phyloP scores from a whole-genome alignment of 805 yeast species.

The Ogataea naganishii region DNA sequence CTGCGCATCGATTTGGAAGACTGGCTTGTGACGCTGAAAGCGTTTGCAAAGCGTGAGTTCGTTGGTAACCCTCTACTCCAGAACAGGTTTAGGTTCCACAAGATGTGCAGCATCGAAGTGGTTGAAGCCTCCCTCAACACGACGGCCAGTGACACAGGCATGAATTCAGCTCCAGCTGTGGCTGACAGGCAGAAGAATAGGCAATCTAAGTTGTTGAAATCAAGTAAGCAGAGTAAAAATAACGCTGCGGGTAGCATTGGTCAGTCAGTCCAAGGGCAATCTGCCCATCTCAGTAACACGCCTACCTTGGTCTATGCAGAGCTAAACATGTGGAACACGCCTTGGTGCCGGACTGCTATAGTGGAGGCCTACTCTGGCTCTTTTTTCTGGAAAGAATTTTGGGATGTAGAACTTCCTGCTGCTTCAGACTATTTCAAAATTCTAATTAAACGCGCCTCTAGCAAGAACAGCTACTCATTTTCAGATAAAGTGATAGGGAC shows the following conservation, averaged over 20 bases:
- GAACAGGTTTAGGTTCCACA: constrained; percentile 43
- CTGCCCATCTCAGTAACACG: constrained; percentile 1
- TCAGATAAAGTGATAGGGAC: constrained; percentile 41
- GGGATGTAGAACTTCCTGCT: constrained; percentile 51
- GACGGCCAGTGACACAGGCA: too few relatives aligned
- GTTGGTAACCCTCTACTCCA: constrained; percentile 15
- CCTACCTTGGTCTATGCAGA: constrained; percentile 49
- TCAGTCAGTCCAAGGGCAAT: constrained; percentile 3
- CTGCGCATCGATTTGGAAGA: constrained; percentile 64
- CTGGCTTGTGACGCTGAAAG: constrained; percentile 62
- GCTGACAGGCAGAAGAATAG: too few relatives aligned
- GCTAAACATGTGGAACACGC: constrained; percentile 58
- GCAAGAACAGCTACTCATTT: constrained; percentile 15
- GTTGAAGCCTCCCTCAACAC: constrained; percentile 52
- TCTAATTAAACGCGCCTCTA: constrained; percentile 25
- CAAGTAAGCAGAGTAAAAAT: not conserved
- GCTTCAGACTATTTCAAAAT: constrained; percentile 44
- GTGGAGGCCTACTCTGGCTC: constrained; percentile 33
- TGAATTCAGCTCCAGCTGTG: too few relatives aligned
- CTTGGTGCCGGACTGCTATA: constrained; percentile 73
- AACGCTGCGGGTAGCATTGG: not conserved
- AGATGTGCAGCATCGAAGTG: constrained; percentile 45
- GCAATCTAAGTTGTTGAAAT: too few relatives aligned
- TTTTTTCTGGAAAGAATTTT: constrained; percentile 83
- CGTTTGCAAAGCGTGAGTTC: constrained; percentile 53